phyloP scores from a whole-genome alignment of 768 basidiomycete species.

The Trametes villosa region DNA sequence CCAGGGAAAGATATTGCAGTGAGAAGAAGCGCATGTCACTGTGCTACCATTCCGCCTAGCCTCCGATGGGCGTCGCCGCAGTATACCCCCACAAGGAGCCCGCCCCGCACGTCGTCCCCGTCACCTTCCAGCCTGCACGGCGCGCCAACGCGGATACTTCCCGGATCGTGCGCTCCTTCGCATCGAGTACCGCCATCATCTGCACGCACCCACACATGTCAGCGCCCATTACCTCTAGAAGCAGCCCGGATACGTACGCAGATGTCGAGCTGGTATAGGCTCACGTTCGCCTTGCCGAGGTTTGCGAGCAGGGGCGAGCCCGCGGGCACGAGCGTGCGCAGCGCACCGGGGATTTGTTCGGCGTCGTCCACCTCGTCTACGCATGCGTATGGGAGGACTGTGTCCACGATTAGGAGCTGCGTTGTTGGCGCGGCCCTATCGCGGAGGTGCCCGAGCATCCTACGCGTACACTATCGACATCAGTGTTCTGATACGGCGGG shows the following conservation, averaged over 20 bases:
- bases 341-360: conserved; percentile 6
- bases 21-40: no score
- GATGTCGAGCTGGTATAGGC: conserved; percentile 16
- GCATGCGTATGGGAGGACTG: conserved; percentile 17
- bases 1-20: no score
- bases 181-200: conserved; percentile 70
- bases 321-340: conserved; percentile 6
- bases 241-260: neutral
- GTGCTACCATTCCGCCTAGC: no score
- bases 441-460: conserved; percentile 14
- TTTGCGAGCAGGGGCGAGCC: conserved; percentile 23
- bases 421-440: conserved; percentile 7
- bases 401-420: conserved; percentile 16
- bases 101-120: conserved; percentile 55
- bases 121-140: conserved; percentile 66
- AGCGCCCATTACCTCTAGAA: neutral
- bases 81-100: conserved; percentile 31
- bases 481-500: neutral
- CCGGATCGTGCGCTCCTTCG: conserved; percentile 66
- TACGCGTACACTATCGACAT: neutral
- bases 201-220: conserved; percentile 29
- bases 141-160: conserved; percentile 56
- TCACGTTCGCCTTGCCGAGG: conserved; percentile 15
- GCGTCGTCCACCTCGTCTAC: neutral
- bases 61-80: conserved; percentile 6